Percentiles rank a stretch among this genome's conserved stretches.
Conservation (phyloP, 2,329 filamentous ascomycete species). For the Pseudocercospora fuligena region DNA sequence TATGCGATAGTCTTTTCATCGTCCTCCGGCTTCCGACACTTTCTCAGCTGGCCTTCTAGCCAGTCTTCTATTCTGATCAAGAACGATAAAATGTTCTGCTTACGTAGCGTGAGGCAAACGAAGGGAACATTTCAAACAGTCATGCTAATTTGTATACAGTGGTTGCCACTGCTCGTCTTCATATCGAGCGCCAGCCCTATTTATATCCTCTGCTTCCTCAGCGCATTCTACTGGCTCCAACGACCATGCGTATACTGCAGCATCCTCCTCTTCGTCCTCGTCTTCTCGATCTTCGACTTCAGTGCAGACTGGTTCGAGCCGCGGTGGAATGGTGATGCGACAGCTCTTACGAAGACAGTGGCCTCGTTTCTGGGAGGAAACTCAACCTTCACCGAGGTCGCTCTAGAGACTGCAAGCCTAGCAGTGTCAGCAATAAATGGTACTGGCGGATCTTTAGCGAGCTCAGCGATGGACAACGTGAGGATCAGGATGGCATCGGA, state of each 20-base stretch:
- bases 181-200: constrained; percentile 55
- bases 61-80: neutral
- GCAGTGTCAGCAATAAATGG: constrained; percentile 63
- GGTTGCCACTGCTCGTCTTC: constrained; percentile 56
- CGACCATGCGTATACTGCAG: constrained; percentile 98
- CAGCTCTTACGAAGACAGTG: constrained; percentile 44
- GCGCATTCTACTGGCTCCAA: constrained; percentile 94
- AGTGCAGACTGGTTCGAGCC: constrained; percentile 91
- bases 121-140: neutral
- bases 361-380: constrained; percentile 39
- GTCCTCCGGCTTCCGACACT: neutral
- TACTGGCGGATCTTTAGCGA: constrained; percentile 69
- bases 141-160: constrained; percentile 67
- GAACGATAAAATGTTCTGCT: constrained; percentile 19
- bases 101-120: neutral
- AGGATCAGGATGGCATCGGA: constrained; percentile 49
- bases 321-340: constrained; percentile 47
- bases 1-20: neutral
- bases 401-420: constrained; percentile 69
- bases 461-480: constrained; percentile 67
- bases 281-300: constrained; percentile 95
- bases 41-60: neutral
- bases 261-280: constrained; percentile 90
- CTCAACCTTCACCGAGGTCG: constrained; percentile 44
- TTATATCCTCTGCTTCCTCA: constrained; percentile 63